Base-by-base conservation (phyloP, 441 rosid genomes). In the Corymbia calophylla region DNA sequence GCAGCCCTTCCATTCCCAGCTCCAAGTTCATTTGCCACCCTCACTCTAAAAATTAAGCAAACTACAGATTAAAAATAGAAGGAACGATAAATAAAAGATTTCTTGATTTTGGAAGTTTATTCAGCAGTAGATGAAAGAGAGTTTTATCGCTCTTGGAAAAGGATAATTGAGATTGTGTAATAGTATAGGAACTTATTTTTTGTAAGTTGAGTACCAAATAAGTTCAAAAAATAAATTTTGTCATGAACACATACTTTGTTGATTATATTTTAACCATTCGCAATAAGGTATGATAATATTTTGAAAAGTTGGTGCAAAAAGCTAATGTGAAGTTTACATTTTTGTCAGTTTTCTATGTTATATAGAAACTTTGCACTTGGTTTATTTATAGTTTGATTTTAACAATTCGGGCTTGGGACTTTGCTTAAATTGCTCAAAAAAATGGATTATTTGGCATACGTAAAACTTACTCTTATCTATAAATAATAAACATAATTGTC, bases 21-120 rank as follows among this genome's bases (percentile, higher is more conserved):
- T 16, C 95, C 95, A 31, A 95, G 93, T 89, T 94, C 94, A 88
- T 93, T 94, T 32, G 94, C 93, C 54, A 94, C 95, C 32, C 94
- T 92, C 13, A 95, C 94, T 54, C 95, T 94, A 89, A 66, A 53
- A 12, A 49, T 53, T 6, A 32, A 27, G 31, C 44, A 53, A 47
- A 86, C 54, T 89, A 51, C 53, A 89, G 58, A 9, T 44, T 39
- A 13, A 47, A 23, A 29, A 39, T 39, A 39, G 82, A 39, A 73
- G 29, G 48, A 5, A 39, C n/a, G 17, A 73, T 39, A 23, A 39
- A 39, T 73, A 21, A 73, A 39, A 11, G 29, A 73, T 23, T 11
- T 73, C 1, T 73, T 21, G 29, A 73, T 39, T 21, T 73, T 73
- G 82, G 49, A 73, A 21, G n/a, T 5, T 73, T 21, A 39, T 44